Evolutionary conservation across 768 basidiomycete genomes (phyloP), one percentile per base, ranked within the genome.

Genomic region (Termitomyces sp.): DNA sequence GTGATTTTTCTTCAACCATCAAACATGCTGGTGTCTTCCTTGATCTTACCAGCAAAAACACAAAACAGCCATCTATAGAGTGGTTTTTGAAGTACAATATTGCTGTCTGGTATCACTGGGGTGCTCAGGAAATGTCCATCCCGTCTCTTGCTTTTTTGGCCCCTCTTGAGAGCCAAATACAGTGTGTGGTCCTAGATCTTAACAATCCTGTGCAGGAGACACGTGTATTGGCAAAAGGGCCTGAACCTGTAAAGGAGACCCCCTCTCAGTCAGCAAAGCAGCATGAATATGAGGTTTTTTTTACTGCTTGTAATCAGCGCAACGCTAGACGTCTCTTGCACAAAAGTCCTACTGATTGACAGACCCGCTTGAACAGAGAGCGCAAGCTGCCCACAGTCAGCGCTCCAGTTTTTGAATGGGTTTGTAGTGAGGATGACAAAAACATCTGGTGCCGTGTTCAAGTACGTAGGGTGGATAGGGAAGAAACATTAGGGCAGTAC

Each of bases 41-140:
- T n/a, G 53, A 55, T 29, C 14, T 58, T 20, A 36, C 43, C 7
- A 31, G 31, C 14, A 36, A 36, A 12, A 41, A 57, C 20, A 22
- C 27, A 1, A 24, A n/a, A 9, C 57, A 59, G 12, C 44, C 53
- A 2, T 2, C 42, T 3, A 44, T 61, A 1, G 22, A n/a, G 39
- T 39, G 39, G 39, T 39, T 39, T 39, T 39, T 16, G 8, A 39
- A 39, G 8, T 39, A 39, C 3, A 29, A 51, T 20, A 24, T 61
- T 14, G 57, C 60, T 22, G 57, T 61, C 10, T 61, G 60, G 60
- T 61, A 61, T 24, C 3, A n/a, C 27, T 61, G 57, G 60, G 53
- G 48, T 22, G 6, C 5, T 18, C 8, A 34, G 13, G 55, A 60
- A 36, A 20, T 13, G 20, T 16, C 18, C 0, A 39, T 18, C 12